Percentiles rank a stretch among this genome's conserved stretches.
Evolutionary conservation across 225 moss, liverwort and hornwort genomes (phyloP).

Genomic region (Marchantia polymorpha): DNA sequence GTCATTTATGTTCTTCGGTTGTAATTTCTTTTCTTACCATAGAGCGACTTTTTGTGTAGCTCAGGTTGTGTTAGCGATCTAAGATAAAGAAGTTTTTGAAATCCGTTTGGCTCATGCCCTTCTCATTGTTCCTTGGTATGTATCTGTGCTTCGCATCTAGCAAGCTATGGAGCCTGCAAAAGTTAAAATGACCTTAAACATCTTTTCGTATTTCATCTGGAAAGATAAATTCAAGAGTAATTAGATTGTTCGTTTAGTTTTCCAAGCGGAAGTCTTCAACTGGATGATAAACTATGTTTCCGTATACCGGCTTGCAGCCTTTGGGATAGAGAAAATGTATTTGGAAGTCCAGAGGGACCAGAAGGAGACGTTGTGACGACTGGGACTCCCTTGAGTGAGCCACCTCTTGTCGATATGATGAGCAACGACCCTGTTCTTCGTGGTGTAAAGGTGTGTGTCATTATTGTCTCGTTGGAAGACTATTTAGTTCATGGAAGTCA

Average conservation of each 20-base stretch:
- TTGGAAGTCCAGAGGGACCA: constrained; percentile 56
- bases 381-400: constrained; percentile 80
- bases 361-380: constrained; percentile 75
- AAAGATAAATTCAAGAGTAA: background rate
- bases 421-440: constrained; percentile 84
- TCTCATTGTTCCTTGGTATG: background rate
- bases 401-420: constrained; percentile 86
- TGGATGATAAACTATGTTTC: too few relatives aligned
- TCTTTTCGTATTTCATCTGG: background rate
- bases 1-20: background rate
- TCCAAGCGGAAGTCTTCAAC: background rate
- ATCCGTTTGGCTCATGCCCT: too few relatives aligned
- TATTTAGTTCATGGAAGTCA: background rate
- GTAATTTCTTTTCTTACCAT: background rate
- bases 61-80: background rate
- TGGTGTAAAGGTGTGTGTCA: constrained; percentile 62
- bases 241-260: background rate
- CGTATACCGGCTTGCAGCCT: constrained; percentile 45
- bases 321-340: constrained; percentile 87
- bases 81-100: too few relatives aligned
- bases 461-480: background rate
- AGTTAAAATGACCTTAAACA: too few relatives aligned
- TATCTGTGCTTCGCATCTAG: background rate
- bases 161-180: too few relatives aligned
- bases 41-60: background rate